Evolutionary conservation across 129 eudicot genomes (phyloP), one percentile per base, ranked within the genome.

Genomic region (Centrapalus pauciflorus): DNA sequence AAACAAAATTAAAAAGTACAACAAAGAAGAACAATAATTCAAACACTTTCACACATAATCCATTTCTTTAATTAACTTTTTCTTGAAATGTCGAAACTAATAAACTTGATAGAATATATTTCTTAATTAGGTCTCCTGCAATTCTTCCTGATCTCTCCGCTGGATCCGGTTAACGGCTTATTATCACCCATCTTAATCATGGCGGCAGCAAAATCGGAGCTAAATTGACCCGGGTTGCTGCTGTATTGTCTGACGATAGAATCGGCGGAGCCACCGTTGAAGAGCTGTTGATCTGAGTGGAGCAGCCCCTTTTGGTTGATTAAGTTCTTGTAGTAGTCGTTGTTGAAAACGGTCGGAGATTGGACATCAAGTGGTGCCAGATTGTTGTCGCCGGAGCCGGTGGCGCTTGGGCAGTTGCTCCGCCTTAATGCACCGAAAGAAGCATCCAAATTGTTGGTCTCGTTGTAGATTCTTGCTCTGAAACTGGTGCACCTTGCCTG

Each of bases 141-240:
- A 29, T 91, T 87, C 81, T 79, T 91, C 75, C 97, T 83, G 21
- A 91, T 81, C 84, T 91, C 97, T 0, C 97, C 97, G 28, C 71
- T 82, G 4, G 93, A 82, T 40, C 97, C 97, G 12, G 97, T 91
- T 16, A 91, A 76, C 3, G 94, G 97, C 23, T 80, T 79, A 64
- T 81, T 80, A 41, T 91, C 88, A 10, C 97, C 97, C 97, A 87
- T 91, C 58, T 74, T 87, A 63, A 91, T 81, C 94, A 91, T 91
- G 58, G 90, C 94, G 0, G 88, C 78, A 2, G 65, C 90, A 55
- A 91, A 91, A 78, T 91, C 94, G 2, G 90, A 75, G 28, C 11
- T 65, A 37, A 87, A 87, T 20, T 61, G 64, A 16, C 26, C 8
- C 0, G 80, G 78, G 70, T 81, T 81, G 51, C 54, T 66, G 68